phyloP scores from a whole-genome alignment of 805 yeast species.

The Saccharomyces jurei region DNA sequence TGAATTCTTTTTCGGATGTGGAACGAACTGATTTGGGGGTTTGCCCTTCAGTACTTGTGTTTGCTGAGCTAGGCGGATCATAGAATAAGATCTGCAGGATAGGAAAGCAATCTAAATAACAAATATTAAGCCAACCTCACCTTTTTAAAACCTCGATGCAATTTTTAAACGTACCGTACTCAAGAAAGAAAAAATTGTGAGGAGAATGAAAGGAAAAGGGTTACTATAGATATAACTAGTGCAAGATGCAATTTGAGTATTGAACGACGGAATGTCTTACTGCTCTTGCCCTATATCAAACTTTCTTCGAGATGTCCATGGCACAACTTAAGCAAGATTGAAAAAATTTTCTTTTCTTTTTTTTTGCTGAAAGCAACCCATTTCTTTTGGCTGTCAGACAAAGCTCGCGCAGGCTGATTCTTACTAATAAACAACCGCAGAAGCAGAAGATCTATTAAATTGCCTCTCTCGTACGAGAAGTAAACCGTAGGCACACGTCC shows the following conservation, averaged over 20 bases:
- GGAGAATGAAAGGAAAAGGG: background rate
- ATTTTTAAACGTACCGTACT: background rate
- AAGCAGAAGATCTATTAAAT: background rate
- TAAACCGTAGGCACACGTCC: background rate
- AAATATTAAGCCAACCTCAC: background rate
- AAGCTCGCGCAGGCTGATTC: background rate
- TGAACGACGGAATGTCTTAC: background rate
- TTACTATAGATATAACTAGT: background rate
- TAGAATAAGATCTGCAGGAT: constrained; percentile 1
- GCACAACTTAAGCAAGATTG: background rate
- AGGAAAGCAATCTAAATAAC: background rate
- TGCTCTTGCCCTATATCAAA: background rate
- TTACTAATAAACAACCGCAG: background rate
- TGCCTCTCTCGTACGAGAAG: background rate
- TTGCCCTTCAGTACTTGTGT: constrained; percentile 32
- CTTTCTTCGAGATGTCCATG: background rate
- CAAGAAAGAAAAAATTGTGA: background rate
- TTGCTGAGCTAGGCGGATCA: constrained; percentile 31
- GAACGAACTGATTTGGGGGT: constrained; percentile 34
- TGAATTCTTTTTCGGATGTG: constrained; percentile 32
- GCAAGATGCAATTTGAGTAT: background rate
- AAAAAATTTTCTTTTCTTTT: background rate
- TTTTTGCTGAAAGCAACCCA: background rate
- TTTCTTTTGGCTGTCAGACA: background rate
- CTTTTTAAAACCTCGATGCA: background rate